Conservation (phyloP, 2,329 filamentous ascomycete genomes). For the Fusarium metavorans region DNA sequence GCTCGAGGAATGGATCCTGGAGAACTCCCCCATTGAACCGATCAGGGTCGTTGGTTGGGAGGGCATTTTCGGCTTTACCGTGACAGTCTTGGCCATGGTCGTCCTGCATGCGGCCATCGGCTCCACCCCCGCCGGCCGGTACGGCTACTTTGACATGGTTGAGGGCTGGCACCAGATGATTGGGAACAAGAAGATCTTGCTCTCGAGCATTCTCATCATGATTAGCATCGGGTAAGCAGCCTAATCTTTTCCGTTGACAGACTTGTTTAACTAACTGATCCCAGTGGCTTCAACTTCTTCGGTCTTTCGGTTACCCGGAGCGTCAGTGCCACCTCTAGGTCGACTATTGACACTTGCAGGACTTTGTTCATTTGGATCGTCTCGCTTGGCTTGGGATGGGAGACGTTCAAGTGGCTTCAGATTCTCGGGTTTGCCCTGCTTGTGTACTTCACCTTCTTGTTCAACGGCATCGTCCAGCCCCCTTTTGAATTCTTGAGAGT, state of each 20-base stretch:
- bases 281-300: conserved; percentile 97
- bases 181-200: conserved; percentile 74
- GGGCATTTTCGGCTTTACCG: conserved; percentile 87
- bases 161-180: conserved; percentile 89
- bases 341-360: conserved; percentile 96
- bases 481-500: conserved; percentile 77
- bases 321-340: conserved; percentile 92
- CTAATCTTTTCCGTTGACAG: not conserved
- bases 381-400: conserved; percentile 93
- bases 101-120: conserved; percentile 84
- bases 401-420: conserved; percentile 97
- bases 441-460: conserved; percentile 96
- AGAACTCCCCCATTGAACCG: conserved; percentile 75
- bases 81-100: conserved; percentile 84
- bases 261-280: conserved; percentile 23
- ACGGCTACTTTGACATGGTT: conserved; percentile 90
- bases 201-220: conserved; percentile 93
- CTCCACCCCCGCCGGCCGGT: conserved; percentile 75
- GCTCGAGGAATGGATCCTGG: conserved; percentile 91
- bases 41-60: conserved; percentile 97
- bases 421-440: conserved; percentile 88
- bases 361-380: conserved; percentile 99
- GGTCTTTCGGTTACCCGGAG: conserved; percentile 90
- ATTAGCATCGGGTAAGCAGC: conserved; percentile 86
- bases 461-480: conserved; percentile 92